Base-by-base conservation (phyloP, 148 eudicot genomes). In the Talinum fruticosum region DNA sequence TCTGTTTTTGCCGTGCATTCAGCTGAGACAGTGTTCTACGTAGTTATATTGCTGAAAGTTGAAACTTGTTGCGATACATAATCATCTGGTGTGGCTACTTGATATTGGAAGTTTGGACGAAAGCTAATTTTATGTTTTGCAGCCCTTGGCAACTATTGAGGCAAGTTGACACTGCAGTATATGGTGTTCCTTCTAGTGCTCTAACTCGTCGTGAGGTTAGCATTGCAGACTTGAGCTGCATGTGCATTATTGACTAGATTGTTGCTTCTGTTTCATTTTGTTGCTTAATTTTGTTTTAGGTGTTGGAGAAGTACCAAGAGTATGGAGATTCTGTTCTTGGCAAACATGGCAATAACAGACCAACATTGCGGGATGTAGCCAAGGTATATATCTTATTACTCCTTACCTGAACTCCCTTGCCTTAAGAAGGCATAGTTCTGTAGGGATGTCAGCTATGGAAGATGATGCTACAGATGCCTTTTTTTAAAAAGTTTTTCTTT, bases 161-260 rank as follows among this genome's bases (percentile, higher is more conserved):
- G 78, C 81, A 78, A 59, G 94, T 95, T 67, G 99, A 92, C 79
- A 80, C 85, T 81, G 88, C 82, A 74, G 86, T 95, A 54, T 95
- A 92, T 82, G 99, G 97, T 32, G 94, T 81, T 81, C 89, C 99
- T 87, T 82, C 70, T 26, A 80, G 85, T 77, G 80, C 59, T 61
- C 70, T 95, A 73, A 91, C 97, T 49, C 93, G 97, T 73, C 90
- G 99, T 36, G 87, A 93, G 97, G 97, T 95, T 76, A 61, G 76
- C 44, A 35, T 71, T 74, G 32, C 68, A 35, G 44, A 51, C 67
- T 47, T 67, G 24, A 23, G 32, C 41, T 77, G 69, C 73, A 24
- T 28, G 13, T 6, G 32, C 30, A 10, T 51, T 37, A 53, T 51
- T 54, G 24, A 23, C 59, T 51, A n/a, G 69, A 53, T 53, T 45